A percentile compares a stretch with the other conserved stretches of the same genome.
These are phyloP conservation scores for Aspergillus saccharolyticus DNA, from an alignment of 495 filamentous ascomycete species.

Conservation along the genomic window DNA sequence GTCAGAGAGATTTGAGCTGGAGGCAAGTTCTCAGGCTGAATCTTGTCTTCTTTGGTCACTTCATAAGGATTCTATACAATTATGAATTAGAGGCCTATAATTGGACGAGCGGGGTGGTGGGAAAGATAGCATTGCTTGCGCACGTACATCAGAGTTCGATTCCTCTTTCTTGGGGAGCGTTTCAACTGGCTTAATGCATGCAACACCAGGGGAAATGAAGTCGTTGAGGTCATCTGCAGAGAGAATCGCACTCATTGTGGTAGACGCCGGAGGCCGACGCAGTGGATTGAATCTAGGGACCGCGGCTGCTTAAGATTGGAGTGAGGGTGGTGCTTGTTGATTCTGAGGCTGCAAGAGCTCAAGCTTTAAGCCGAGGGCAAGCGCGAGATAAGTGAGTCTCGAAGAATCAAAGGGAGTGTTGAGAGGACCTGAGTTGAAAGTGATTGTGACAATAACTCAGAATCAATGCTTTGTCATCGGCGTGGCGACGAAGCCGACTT, in stretches of 20 bases:
- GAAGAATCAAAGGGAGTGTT: conserved; percentile 1
- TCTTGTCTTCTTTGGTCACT: conserved; percentile 86
- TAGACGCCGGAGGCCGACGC: conserved; percentile 16
- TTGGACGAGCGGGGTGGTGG: neutral
- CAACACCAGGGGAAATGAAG: conserved; percentile 95
- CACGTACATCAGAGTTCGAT: conserved; percentile 30
- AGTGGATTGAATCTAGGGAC: conserved; percentile 7
- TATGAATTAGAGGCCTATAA: conserved; percentile 20
- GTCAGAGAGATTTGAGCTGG: conserved; percentile 89
- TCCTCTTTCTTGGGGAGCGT: conserved; percentile 61
- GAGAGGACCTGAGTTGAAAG: conserved; percentile 8
- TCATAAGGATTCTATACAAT: conserved; percentile 63
- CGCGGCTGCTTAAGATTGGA: neutral
- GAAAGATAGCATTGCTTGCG: conserved; percentile 4
- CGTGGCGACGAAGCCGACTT: conserved; percentile 27
- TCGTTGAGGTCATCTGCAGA: conserved; percentile 96
- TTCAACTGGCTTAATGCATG: conserved; percentile 97
- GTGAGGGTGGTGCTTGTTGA: neutral
- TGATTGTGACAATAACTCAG: neutral
- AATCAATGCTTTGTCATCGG: conserved; percentile 33
- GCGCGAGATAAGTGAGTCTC: neutral
- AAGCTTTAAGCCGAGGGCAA: neutral
- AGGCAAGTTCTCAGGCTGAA: conserved; percentile 49
- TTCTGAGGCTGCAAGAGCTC: neutral
- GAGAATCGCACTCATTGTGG: conserved; percentile 87